A percentile compares a stretch with the other conserved stretches of the same genome.
phyloP scores from a whole-genome alignment of 2,329 filamentous ascomycete species.

The Trichophyton equinum region DNA sequence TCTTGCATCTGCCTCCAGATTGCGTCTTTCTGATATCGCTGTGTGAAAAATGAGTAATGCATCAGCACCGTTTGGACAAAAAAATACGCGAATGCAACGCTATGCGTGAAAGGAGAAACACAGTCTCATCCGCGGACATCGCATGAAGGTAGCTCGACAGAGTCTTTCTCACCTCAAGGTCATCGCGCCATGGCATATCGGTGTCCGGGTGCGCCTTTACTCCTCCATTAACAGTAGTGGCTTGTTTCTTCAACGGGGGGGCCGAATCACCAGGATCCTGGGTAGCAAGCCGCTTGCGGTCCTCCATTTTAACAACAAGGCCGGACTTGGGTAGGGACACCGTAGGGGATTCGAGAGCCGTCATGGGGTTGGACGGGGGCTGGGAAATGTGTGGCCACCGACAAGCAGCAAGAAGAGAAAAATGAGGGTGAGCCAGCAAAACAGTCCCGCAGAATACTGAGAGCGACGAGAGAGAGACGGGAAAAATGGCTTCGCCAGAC shows the following conservation, averaged over 20 bases:
- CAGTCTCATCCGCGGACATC: not conserved
- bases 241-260: slow-evolving; percentile 84
- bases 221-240: slow-evolving; percentile 56
- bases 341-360: slow-evolving; percentile 64
- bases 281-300: slow-evolving; percentile 89
- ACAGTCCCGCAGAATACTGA: slow-evolving; percentile 3
- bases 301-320: slow-evolving; percentile 90
- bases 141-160: not conserved
- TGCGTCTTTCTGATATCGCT: slow-evolving; percentile 91
- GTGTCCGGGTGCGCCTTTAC: slow-evolving; percentile 51
- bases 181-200: slow-evolving; percentile 58
- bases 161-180: slow-evolving; percentile 52
- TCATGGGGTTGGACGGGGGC: slow-evolving; percentile 52
- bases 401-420: not conserved
- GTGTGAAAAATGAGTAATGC: slow-evolving; percentile 17
- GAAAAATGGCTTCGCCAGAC: not conserved
- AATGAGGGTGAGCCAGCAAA: slow-evolving; percentile 21
- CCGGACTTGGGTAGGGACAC: slow-evolving; percentile 64
- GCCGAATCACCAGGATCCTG: slow-evolving; percentile 68
- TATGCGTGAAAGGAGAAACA: slow-evolving; percentile 26
- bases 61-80: slow-evolving; percentile 16
- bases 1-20: slow-evolving; percentile 97
- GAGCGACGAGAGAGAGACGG: not conserved
- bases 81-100: slow-evolving; percentile 12
- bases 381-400: slow-evolving; percentile 6